Evolutionary conservation across 176 grass and related monocot species (phyloP), one percentile per base, ranked within the genome.

Genomic region (Phragmites australis): DNA sequence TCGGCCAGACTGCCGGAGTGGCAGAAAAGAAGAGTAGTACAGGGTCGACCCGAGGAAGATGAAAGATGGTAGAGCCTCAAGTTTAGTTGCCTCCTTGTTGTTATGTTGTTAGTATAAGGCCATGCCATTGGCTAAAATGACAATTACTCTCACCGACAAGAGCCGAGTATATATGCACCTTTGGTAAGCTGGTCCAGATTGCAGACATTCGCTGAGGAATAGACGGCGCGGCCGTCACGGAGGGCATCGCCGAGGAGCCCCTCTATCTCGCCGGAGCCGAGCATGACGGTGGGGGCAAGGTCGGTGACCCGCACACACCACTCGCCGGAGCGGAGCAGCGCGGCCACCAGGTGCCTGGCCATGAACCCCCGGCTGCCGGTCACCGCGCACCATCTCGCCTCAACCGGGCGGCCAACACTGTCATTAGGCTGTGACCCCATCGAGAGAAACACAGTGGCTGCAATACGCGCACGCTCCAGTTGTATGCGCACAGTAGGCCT

Each of bases 301-400:
- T 92, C 93, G 4, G 85, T 81, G 51, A 97, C 82, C 15, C 82
- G 88, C 47, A 93, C 90, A 10, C 32, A 59, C 90, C 90, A 93
- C 16, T 75, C 82, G 15, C 79, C 87, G 21, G 90, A 90, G 29
- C 85, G 75, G 58, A 96, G 79, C 25, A 96, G 72, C 59, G 79
- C 80, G 27, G 85, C 75, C 43, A 96, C 93, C 29, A 92, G 70
- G 63, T 92, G 82, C 56, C 87, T 75, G 23, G 89, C 93, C 63
- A 89, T 87, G 80, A 97, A 93, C 1, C 90, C 93, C 12, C 87
- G 75, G 2, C 88, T 85, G 3, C 93, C 90, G 40, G 93, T 97
- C 32, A 97, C 93, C 21, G 65, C 85, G 85, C 93, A 93, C 90
- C 82, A 86, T 65, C 79, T 64, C 69, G 68, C 21, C 27, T 25